These are phyloP conservation scores for Trypanosoma lewisi DNA, from an alignment of 208 protist genomes.

Conservation along the genomic window DNA sequence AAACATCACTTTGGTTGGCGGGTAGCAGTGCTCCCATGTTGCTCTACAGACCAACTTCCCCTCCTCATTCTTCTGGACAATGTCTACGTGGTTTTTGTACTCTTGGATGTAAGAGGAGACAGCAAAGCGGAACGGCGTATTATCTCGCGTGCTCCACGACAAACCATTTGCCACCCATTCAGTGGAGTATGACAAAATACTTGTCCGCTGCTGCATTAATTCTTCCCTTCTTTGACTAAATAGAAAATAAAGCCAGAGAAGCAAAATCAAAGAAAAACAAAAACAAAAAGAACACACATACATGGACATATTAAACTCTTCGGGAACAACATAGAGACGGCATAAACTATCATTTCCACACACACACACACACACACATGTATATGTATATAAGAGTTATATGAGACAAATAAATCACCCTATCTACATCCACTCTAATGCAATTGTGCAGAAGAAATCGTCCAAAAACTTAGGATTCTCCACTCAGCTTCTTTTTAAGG, in stretches of 20 bases:
- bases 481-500: constrained; percentile 73
- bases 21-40: constrained; percentile 96
- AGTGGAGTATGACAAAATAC: constrained; percentile 88
- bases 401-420: constrained; percentile 1
- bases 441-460: background rate
- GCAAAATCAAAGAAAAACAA: constrained; percentile 2
- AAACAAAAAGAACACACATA: constrained; percentile 1
- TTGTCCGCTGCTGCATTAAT: constrained; percentile 37
- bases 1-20: constrained; percentile 97
- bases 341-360: background rate
- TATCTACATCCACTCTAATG: background rate
- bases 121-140: constrained; percentile 87
- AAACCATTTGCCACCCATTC: constrained; percentile 96
- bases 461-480: constrained; percentile 22
- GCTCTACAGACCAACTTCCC: constrained; percentile 61
- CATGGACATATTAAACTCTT: background rate
- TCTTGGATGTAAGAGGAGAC: constrained; percentile 95
- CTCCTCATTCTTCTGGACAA: constrained; percentile 79
- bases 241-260: background rate
- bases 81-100: constrained; percentile 95
- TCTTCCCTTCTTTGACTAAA: background rate
- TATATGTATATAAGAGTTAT: background rate
- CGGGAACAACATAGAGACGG: background rate
- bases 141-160: constrained; percentile 80
- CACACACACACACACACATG: background rate